Evolutionary conservation across 2,329 filamentous ascomycete species (phyloP).

Genomic region (Pseudofabraea citricarpa): DNA sequence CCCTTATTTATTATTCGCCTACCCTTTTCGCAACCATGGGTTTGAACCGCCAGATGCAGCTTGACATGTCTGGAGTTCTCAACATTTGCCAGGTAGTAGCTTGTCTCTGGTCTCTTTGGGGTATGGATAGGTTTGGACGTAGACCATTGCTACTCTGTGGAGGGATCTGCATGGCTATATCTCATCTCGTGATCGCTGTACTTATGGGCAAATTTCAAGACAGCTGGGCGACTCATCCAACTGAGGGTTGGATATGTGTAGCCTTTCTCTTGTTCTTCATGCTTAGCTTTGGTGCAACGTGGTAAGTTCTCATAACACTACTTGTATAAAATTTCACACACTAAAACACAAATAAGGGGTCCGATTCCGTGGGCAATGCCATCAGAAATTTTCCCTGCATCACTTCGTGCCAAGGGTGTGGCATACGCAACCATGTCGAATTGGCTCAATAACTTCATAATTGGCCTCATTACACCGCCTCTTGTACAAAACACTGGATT

Average conservation of each 20-base stretch:
- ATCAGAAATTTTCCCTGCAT: constrained; percentile 56
- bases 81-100: constrained; percentile 45
- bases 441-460: constrained; percentile 49
- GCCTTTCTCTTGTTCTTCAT: constrained; percentile 56
- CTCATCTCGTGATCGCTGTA: constrained; percentile 45
- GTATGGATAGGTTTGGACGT: constrained; percentile 41
- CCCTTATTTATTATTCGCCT: constrained; percentile 58
- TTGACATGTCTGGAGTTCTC: constrained; percentile 47
- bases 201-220: constrained; percentile 47
- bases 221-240: constrained; percentile 43
- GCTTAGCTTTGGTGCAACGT: constrained; percentile 43
- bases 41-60: constrained; percentile 37
- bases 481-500: constrained; percentile 52
- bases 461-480: constrained; percentile 58
- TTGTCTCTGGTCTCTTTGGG: constrained; percentile 40
- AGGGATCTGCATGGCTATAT: constrained; percentile 37
- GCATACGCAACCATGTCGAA: constrained; percentile 57
- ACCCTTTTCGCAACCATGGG: constrained; percentile 51
- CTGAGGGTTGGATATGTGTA: constrained; percentile 49
- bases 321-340: too few relatives aligned
- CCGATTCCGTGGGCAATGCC: constrained; percentile 31
- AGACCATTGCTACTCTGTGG: constrained; percentile 40
- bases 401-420: constrained; percentile 57
- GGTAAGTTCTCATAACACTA: too few relatives aligned
- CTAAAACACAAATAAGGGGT: too few relatives aligned